phyloP scores from a whole-genome alignment of 2,329 filamentous ascomycete genomes.

The Epichloe amarillans region DNA sequence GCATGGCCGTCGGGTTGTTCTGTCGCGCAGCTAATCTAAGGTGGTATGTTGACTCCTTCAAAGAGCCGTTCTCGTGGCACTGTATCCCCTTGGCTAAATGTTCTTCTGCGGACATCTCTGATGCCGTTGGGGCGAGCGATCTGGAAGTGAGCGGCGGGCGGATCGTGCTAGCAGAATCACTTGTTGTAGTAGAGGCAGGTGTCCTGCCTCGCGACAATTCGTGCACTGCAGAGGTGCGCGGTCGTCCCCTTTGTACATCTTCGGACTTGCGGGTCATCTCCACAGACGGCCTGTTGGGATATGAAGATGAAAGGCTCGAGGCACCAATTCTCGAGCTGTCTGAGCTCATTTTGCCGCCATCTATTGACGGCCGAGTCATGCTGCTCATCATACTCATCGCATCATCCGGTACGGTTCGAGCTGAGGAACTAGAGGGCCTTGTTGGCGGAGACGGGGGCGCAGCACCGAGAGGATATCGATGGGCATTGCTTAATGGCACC shows the following conservation, averaged over 20 bases:
- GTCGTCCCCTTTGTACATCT: constrained; percentile 34
- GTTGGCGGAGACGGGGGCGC: constrained; percentile 52
- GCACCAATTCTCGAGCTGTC: constrained; percentile 27
- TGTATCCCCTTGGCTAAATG: constrained; percentile 84
- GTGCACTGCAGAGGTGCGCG: constrained; percentile 23
- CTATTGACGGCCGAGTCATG: constrained; percentile 32
- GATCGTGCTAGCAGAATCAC: constrained; percentile 42
- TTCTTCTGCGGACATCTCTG: constrained; percentile 70
- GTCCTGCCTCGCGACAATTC: constrained; percentile 29
- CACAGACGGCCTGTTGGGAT: constrained; percentile 30
- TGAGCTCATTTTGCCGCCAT: constrained; percentile 36
- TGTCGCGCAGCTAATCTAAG: constrained; percentile 77
- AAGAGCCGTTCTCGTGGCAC: constrained; percentile 72
- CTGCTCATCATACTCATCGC: constrained; percentile 16
- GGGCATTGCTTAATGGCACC: constrained; percentile 26
- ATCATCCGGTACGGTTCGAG: constrained; percentile 25
- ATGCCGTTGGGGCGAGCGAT: constrained; percentile 39
- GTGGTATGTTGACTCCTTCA: constrained; percentile 94
- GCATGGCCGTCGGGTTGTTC: constrained; percentile 84
- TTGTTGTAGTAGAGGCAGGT: constrained; percentile 35
- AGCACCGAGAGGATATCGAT: constrained; percentile 29
- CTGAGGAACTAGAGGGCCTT: constrained; percentile 44
- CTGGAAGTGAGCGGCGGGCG: constrained; percentile 25
- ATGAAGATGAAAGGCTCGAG: constrained; percentile 29
- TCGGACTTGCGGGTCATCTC: constrained; percentile 32